These are phyloP conservation scores for Mortierella sp. DNA, from an alignment of 371 early-diverging fungal species.

Conservation along the genomic window DNA sequence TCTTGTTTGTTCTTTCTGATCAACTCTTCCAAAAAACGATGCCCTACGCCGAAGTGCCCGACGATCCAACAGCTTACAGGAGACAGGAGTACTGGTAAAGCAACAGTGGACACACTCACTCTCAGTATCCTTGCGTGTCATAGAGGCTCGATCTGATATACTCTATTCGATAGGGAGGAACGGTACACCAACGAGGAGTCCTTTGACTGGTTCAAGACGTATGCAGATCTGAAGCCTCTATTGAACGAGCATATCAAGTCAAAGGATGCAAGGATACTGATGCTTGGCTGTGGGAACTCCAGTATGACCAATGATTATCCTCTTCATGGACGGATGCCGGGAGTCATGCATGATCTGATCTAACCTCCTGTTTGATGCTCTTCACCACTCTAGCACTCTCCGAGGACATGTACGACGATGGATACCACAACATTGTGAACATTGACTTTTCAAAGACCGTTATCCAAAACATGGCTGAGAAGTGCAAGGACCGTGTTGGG, in stretches of 20 bases:
- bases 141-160: constrained; percentile 1
- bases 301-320: constrained; percentile 51
- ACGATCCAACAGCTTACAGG: constrained; percentile 72
- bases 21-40: constrained; percentile 13
- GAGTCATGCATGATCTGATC: no score
- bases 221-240: constrained; percentile 74
- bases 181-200: constrained; percentile 64
- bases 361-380: not conserved
- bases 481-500: constrained; percentile 66
- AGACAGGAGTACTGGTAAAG: constrained; percentile 73
- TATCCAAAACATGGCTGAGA: constrained; percentile 79
- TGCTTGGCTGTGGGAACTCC: constrained; percentile 86
- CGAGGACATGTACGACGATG: constrained; percentile 84
- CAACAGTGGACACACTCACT: constrained; percentile 25
- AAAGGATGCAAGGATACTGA: constrained; percentile 69
- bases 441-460: constrained; percentile 85
- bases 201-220: constrained; percentile 92
- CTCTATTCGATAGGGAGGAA: constrained; percentile 29
- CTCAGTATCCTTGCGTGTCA: not conserved
- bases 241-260: constrained; percentile 65
- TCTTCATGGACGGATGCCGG: no score
- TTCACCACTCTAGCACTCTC: constrained; percentile 63
- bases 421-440: constrained; percentile 81
- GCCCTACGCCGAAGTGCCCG: constrained; percentile 65
- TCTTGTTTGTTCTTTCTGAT: not conserved